Percentiles rank a stretch among this genome's conserved stretches.
Evolutionary conservation across 495 filamentous ascomycete species (phyloP).

Genomic region (Aspergillus panamensis): DNA sequence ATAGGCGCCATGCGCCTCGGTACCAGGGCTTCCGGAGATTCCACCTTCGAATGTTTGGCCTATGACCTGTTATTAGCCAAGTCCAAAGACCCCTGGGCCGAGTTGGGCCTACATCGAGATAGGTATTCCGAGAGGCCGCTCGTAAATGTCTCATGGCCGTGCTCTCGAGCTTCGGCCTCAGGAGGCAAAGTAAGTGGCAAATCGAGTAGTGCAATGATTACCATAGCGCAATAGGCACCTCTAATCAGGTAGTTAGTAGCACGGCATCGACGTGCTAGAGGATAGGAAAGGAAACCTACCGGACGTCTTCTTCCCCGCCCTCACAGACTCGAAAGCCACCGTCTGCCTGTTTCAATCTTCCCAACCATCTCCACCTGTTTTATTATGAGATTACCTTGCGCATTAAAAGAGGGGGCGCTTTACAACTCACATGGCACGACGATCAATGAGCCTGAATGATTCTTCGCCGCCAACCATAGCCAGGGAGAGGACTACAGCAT

Average conservation of each 20-base stretch:
- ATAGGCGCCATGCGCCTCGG: slow-evolving; percentile 93
- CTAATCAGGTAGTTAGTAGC: slow-evolving; percentile 39
- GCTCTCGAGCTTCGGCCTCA: slow-evolving; percentile 49
- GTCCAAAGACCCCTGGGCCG: slow-evolving; percentile 1
- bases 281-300: slow-evolving; percentile 46
- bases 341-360: slow-evolving; percentile 73
- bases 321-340: slow-evolving; percentile 79
- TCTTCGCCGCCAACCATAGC: slow-evolving; percentile 71
- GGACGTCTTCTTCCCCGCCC: slow-evolving; percentile 87
- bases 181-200: slow-evolving; percentile 73
- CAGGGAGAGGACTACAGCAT: slow-evolving; percentile 75
- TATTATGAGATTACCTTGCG: slow-evolving; percentile 21
- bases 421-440: slow-evolving; percentile 63
- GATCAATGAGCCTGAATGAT: slow-evolving; percentile 71
- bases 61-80: slow-evolving; percentile 31
- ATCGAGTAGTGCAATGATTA: slow-evolving; percentile 75
- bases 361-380: slow-evolving; percentile 76
- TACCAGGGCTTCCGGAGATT: slow-evolving; percentile 73
- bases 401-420: neutral
- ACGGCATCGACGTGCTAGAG: slow-evolving; percentile 1
- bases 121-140: slow-evolving; percentile 75
- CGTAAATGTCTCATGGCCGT: slow-evolving; percentile 52
- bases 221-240: slow-evolving; percentile 85
- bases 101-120: slow-evolving; percentile 61
- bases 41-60: slow-evolving; percentile 95